These are phyloP conservation scores for Salix koriyanagi DNA, from an alignment of 345 rosid genomes.

Conservation along the genomic window DNA sequence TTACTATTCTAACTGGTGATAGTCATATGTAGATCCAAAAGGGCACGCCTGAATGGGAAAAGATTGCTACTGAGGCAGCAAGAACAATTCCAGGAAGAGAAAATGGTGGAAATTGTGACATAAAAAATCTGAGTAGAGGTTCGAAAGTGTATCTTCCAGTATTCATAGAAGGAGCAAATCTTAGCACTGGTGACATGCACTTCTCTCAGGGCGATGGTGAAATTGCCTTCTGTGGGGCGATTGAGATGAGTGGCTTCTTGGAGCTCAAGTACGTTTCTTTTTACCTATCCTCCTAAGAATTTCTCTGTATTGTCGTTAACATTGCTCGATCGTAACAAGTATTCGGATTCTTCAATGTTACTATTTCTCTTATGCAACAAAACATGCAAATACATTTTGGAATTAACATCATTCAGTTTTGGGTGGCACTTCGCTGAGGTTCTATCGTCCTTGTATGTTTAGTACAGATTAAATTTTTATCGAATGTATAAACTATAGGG, in stretches of 20 bases:
- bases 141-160: conserved; percentile 83
- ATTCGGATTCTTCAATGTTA: not conserved
- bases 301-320: not conserved
- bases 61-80: conserved; percentile 65
- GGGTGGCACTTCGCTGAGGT: too few relatives aligned
- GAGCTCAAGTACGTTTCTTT: conserved; percentile 57
- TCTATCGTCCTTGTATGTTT: too few relatives aligned
- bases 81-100: conserved; percentile 91
- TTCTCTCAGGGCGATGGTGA: conserved; percentile 98
- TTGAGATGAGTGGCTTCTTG: conserved; percentile 89
- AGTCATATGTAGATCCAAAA: conserved; percentile 43
- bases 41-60: conserved; percentile 77
- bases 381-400: too few relatives aligned
- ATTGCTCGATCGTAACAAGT: not conserved
- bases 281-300: conserved; percentile 1
- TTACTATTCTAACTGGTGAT: conserved; percentile 6
- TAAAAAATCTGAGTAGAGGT: conserved; percentile 83
- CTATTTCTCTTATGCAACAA: too few relatives aligned
- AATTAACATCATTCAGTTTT: too few relatives aligned
- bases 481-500: not conserved
- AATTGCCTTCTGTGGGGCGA: conserved; percentile 89
- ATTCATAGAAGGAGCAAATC: conserved; percentile 81
- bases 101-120: conserved; percentile 96
- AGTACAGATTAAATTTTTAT: not conserved
- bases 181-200: conserved; percentile 94